Base-by-base conservation (phyloP, 176 grass and related monocot species). In the Oryza officinalis region DNA sequence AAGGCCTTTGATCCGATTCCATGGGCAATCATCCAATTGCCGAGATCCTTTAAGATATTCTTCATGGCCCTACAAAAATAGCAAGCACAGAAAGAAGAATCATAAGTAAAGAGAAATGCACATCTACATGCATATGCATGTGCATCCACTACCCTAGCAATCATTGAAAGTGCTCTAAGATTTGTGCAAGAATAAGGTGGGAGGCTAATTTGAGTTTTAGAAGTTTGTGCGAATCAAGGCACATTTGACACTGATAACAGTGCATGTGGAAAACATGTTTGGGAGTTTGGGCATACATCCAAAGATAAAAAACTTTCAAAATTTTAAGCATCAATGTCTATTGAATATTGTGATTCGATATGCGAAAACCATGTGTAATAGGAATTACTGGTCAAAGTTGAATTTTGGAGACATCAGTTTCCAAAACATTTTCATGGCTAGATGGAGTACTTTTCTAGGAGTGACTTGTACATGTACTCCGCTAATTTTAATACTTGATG, bases 11-110 rank as follows among this genome's bases (percentile, higher is more conserved):
- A 93, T 78, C 57, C 12, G 13, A 27, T 90, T 91, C 89, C 88
- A 94, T 47, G 93, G 96, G 59, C 86, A 78, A 70, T 10, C 35
- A 68, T 89, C 93, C n/a, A 81, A 63, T 26, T 74, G 76, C 73
- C 69, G 10, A 15, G n/a, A 27, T 66, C 22, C 45, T 63, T 74
- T 71, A 69, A 89, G 70, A 84, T 95, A 98, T 83, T 98, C 89
- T 75, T 92, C 77, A 75, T 98, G 96, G 50, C 96, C 96, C 96
- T 98, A 86, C 75, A 83, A 86, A 75, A 69, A 71, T 35, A 82
- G 27, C 11, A 79, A 87, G 52, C 10, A 85, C 26, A 85, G 13
- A 68, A 76, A 27, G 44, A 50, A 80, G 32, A 59, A 82, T 72
- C 3, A 67, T 80, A 65, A 85, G 7, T 60, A 85, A 66, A n/a